A percentile compares a stretch with the other conserved stretches of the same genome.
Conservation (phyloP, 371 early-diverging fungal genomes). For the Mucor sp. region DNA sequence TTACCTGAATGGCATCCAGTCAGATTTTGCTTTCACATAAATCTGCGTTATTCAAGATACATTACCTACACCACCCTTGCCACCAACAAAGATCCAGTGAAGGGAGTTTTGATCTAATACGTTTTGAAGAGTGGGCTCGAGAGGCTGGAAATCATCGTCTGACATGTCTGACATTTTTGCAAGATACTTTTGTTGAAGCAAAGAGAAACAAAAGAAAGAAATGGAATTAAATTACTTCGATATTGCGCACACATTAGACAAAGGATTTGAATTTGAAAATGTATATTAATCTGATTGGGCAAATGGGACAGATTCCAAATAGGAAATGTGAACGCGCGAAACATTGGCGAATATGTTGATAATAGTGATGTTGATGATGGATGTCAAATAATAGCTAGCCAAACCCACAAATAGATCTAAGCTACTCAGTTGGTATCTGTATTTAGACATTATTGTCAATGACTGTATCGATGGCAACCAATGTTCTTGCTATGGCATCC, state of each 20-base stretch:
- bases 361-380: not conserved
- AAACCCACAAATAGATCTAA: not conserved
- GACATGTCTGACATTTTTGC: constrained; percentile 49
- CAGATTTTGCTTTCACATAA: constrained; percentile 27
- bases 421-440: not conserved
- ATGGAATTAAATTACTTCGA: not conserved
- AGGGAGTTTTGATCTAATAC: constrained; percentile 93
- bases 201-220: constrained; percentile 2
- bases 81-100: constrained; percentile 98
- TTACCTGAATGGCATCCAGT: constrained; percentile 47
- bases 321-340: not conserved
- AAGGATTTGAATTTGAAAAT: not conserved
- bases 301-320: not conserved
- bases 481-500: not conserved
- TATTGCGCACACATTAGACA: not conserved
- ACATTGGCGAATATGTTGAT: not conserved
- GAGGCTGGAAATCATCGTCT: constrained; percentile 65
- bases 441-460: not conserved
- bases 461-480: not conserved
- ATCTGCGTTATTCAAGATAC: not conserved
- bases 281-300: not conserved
- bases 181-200: not conserved
- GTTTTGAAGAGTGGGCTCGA: constrained; percentile 90
- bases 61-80: constrained; percentile 98
- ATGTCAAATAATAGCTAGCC: not conserved